These are phyloP conservation scores for Chaetomium fimeti DNA, from an alignment of 495 filamentous ascomycete species.

Conservation along the genomic window DNA sequence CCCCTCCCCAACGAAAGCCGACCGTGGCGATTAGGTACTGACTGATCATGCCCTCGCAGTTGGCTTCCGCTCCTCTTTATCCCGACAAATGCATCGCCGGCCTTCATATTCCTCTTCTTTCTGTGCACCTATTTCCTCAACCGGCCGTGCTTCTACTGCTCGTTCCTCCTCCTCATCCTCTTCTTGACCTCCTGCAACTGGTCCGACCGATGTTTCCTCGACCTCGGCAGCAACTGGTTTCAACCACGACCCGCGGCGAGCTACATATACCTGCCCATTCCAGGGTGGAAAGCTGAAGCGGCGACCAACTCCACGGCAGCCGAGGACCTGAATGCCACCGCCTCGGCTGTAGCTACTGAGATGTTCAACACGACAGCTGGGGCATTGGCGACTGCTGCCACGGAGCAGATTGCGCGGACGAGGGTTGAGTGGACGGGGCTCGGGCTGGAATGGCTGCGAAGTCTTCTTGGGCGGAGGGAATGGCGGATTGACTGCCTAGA, in stretches of 20 bases:
- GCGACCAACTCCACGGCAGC: constrained; percentile 36
- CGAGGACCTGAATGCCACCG: constrained; percentile 38
- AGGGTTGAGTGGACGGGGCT: constrained; percentile 73
- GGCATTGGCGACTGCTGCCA: constrained; percentile 62
- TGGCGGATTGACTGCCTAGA: constrained; percentile 84
- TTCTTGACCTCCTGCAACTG: constrained; percentile 89
- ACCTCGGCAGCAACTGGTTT: constrained; percentile 81
- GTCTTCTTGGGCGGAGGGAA: constrained; percentile 68
- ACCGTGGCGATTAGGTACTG: neutral
- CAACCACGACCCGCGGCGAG: constrained; percentile 52
- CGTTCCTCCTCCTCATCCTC: constrained; percentile 80
- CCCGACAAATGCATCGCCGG: constrained; percentile 73
- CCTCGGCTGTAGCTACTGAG: constrained; percentile 49
- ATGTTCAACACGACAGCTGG: constrained; percentile 68
- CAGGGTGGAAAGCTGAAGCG: constrained; percentile 24
- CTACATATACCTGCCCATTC: constrained; percentile 28
- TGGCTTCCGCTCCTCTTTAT: constrained; percentile 75
- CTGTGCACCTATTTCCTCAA: constrained; percentile 86
- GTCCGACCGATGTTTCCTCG: constrained; percentile 86
- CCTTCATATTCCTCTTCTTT: constrained; percentile 89
- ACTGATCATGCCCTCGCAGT: constrained; percentile 36
- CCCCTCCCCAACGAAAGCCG: neutral
- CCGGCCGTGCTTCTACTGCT: constrained; percentile 88
- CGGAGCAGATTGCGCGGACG: constrained; percentile 59
- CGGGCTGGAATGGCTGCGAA: constrained; percentile 79